Percentiles rank a stretch among this genome's conserved stretches.
phyloP scores from a whole-genome alignment of 352 stramenopile genomes.

The Pythium angustatum region DNA sequence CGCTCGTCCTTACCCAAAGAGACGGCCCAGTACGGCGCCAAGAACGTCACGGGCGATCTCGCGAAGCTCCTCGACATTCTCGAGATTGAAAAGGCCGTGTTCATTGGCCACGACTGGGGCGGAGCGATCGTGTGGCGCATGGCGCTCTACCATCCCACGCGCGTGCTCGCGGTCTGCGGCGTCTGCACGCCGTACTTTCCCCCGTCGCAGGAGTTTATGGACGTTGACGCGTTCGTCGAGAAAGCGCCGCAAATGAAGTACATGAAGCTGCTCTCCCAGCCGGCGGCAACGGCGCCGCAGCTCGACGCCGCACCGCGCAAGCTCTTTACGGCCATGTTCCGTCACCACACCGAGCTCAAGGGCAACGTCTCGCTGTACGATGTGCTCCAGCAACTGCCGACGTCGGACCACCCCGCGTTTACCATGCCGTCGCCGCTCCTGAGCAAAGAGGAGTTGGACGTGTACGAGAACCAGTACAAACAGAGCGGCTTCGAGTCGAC shows the following conservation, averaged over 20 bases:
- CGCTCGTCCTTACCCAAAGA: constrained; percentile 45
- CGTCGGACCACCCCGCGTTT: constrained; percentile 29
- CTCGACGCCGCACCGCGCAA: constrained; percentile 42
- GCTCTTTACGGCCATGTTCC: constrained; percentile 54
- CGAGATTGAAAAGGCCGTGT: constrained; percentile 22
- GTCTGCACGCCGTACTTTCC: constrained; percentile 72
- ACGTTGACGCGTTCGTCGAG: constrained; percentile 46
- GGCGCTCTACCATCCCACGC: constrained; percentile 62
- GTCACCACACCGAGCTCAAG: constrained; percentile 39
- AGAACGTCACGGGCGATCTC: constrained; percentile 50
- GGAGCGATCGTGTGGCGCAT: constrained; percentile 64
- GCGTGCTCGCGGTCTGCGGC: constrained; percentile 52
- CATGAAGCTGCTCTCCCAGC: constrained; percentile 12
- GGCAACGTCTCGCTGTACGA: constrained; percentile 7
- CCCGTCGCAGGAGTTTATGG: constrained; percentile 34
- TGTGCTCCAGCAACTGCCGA: constrained; percentile 11
- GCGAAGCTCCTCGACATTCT: constrained; percentile 35
- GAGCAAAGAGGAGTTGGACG: constrained; percentile 56
- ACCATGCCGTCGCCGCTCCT: constrained; percentile 47
- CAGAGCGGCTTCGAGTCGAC: constrained; percentile 54
- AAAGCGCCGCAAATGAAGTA: constrained; percentile 33
- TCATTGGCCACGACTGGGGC: constrained; percentile 78
- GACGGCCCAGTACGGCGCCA: constrained; percentile 43
- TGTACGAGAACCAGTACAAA: constrained; percentile 57
- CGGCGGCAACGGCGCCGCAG: not conserved